Evolutionary conservation across 2,329 filamentous ascomycete species (phyloP).

Genomic region (Dactylellina parvicollis): DNA sequence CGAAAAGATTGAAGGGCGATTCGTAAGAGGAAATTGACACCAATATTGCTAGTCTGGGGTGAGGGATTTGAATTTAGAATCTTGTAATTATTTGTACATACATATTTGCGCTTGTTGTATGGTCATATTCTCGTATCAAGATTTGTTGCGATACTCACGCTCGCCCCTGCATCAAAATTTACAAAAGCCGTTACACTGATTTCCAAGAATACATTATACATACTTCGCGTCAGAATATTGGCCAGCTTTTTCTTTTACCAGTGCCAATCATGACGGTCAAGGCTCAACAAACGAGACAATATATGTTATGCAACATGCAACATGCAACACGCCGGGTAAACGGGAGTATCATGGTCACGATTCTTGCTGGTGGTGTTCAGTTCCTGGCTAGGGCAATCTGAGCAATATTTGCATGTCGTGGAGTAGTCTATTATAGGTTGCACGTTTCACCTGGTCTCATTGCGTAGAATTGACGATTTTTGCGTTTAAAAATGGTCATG

Average conservation of each 20-base stretch:
- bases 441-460: slow-evolving; percentile 48
- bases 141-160: background rate
- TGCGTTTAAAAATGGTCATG: background rate
- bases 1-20: background rate
- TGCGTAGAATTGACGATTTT: slow-evolving; percentile 41
- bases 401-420: slow-evolving; percentile 22
- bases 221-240: background rate
- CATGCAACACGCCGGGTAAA: slow-evolving; percentile 51
- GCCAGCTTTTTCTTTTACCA: slow-evolving; percentile 1
- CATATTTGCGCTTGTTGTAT: background rate
- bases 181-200: slow-evolving; percentile 2
- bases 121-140: background rate
- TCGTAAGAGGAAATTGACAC: background rate
- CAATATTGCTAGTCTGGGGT: background rate
- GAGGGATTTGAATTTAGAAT: background rate
- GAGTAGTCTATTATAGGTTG: slow-evolving; percentile 11
- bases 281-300: background rate
- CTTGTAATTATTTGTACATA: background rate
- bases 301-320: too few relatives aligned
- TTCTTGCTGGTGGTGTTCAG: slow-evolving; percentile 13
- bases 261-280: slow-evolving; percentile 1
- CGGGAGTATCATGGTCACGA: slow-evolving; percentile 27
- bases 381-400: slow-evolving; percentile 30
- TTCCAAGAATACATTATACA: slow-evolving; percentile 4
- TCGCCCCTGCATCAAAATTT: slow-evolving; percentile 11